Base-by-base conservation (phyloP, 1,284 basidiomycete species). In the Pholiota adiposa region DNA sequence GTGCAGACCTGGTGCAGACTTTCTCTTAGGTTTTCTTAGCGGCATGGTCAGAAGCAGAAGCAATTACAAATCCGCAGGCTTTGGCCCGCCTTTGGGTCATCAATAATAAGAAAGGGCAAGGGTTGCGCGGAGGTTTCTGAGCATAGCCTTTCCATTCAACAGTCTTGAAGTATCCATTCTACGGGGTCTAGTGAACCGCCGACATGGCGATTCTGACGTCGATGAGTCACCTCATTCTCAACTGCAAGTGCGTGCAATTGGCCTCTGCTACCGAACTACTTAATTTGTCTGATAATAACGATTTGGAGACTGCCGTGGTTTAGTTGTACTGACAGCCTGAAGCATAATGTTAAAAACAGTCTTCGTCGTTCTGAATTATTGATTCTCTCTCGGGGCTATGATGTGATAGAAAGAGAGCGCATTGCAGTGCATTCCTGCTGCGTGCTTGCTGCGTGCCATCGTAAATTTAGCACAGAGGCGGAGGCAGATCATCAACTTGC, bases 401-500 rank as follows among this genome's bases (percentile, higher is more conserved):
- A 43, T 43, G 9, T 19, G 21, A 7, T 18, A 40, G n/a, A 43
- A 43, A 41, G 21, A 21, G 19, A n/a, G 40, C 40, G 40, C 19
- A 43, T 43, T 43, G 19, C 40, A 23, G 25, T 46, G 44, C 44
- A 27, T 46, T 46, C n/a, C 23, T 23, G 44, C 21, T 27, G 18
- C 18, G 48, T 50, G 48, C 29, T 50, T 23, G 48, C 18, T 31
- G 31, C 48, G 48, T 50, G 48, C 44, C 25, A 46, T 23, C 9
- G 14, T 50, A 50, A 50, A 50, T 33, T 50, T 50, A 50, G 48
- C 44, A 50, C 29, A 50, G 48, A 50, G 48, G 29, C 21, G 46
- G 46, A 31, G 21, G 18, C 25, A 27, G 18, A 50, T 33, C 48
- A 23, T 50, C 48, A 50, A 50, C 48, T 34, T 50, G 31, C 31